Evolutionary conservation across 371 early-diverging fungal species (phyloP), one percentile per base, ranked within the genome.

Genomic region (Rhizopus delemar): DNA sequence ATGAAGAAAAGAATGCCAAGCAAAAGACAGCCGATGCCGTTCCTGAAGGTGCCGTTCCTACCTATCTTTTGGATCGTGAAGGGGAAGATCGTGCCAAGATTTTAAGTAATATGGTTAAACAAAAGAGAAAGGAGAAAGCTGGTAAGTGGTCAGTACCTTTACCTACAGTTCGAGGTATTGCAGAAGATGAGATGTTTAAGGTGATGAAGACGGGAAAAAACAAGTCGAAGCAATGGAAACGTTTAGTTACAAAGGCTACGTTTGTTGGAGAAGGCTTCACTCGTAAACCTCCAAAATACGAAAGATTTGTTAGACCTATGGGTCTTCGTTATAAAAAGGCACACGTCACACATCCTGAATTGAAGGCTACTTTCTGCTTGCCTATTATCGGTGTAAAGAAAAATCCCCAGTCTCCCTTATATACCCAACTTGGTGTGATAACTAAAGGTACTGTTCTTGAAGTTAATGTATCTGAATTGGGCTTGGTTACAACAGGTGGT

Each of bases 401-500:
- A 90, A 99, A 99, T 81, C 99, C 99, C 51, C 94, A 93, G 78
- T 90, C 91, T 53, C 97, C 96, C 28, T 83, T 99, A 70, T 98
- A 95, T 84, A 99, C 99, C 16, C 94, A 95, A 75, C 84, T 99
- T 16, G 99, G 99, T 61, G 97, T 99, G 34, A 87, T 99, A 53
- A 98, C 98, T 50, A 99, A 99, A 86, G 99, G 99, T 73, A 99
- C 99, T 6, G 92, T 99, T 52, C 90, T 99, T 53, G 99, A 99
- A 84, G 98, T 92, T 15, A 75, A 64, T 56, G 81, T 99, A 3
- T 90, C 92, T 65, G 99, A 99, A 77, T 84, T 99, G 58, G 99
- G 99, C 57, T 82, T 99, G 50, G 99, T 99, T 22, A 98, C 99
- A 46, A 94, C 94, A 41, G 86, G 90, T 69, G 99, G 99, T 60